Evolutionary conservation across 1,284 basidiomycete species (phyloP).

Genomic region (Trametes hirsuta): DNA sequence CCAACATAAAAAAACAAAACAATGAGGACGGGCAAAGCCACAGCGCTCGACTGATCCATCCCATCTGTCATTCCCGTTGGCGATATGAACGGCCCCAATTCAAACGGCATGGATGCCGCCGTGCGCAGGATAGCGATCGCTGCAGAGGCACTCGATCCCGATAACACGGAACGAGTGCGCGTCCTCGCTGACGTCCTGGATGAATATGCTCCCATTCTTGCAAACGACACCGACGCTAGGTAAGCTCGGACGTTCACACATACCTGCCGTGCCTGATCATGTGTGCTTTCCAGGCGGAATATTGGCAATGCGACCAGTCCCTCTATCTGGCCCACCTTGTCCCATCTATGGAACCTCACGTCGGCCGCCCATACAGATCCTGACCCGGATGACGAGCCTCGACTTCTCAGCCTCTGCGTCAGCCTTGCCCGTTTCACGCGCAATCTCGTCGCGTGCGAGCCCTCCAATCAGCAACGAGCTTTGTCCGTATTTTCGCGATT

Average conservation of each 20-base stretch:
- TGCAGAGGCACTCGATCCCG: conserved; percentile 14
- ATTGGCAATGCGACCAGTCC: conserved; percentile 46
- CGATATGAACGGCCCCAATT: not conserved
- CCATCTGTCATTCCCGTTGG: not conserved
- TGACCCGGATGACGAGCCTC: conserved; percentile 28
- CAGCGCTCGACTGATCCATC: not conserved
- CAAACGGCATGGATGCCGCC: not conserved
- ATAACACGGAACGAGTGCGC: conserved; percentile 10
- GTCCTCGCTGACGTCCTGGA: conserved; percentile 45
- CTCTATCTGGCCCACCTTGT: conserved; percentile 57
- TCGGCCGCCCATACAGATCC: conserved; percentile 50
- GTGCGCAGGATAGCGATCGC: conserved; percentile 9
- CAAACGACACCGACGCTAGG: conserved; percentile 48
- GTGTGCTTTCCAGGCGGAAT: conserved; percentile 38
- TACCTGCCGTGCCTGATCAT: not conserved
- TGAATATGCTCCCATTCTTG: conserved; percentile 48
- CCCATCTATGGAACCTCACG: conserved; percentile 56
- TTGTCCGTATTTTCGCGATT: conserved; percentile 52
- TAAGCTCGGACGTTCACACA: conserved; percentile 26
- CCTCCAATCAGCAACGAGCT: conserved; percentile 63
- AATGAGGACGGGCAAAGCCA: not conserved
- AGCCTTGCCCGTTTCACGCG: conserved; percentile 74
- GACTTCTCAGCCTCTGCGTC: conserved; percentile 43
- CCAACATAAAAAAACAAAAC: no score
- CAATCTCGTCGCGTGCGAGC: conserved; percentile 72